A percentile compares a stretch with the other conserved stretches of the same genome.
These are phyloP conservation scores for Paraconiothyrium sp. DNA, from an alignment of 2,329 filamentous ascomycete genomes.

Conservation along the genomic window DNA sequence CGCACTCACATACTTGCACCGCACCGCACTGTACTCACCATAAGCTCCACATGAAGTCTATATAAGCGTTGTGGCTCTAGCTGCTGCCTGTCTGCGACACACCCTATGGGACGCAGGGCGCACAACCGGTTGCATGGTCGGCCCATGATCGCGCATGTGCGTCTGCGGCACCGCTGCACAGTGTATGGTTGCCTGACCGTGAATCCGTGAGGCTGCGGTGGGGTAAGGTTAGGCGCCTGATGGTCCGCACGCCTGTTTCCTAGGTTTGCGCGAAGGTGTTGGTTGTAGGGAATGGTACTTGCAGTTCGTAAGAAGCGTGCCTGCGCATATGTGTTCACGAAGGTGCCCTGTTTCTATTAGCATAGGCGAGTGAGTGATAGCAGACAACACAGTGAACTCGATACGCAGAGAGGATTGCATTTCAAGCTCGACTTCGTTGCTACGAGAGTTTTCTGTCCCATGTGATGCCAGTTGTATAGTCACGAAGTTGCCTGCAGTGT, in stretches of 20 bases:
- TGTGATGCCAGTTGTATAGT: no score
- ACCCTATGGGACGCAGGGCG: background rate
- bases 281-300: no score
- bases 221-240: constrained; percentile 2
- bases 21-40: background rate
- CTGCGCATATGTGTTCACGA: no score
- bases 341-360: no score
- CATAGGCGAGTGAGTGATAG: no score
- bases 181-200: background rate
- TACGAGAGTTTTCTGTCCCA: no score
- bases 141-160: background rate
- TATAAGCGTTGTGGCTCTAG: constrained; percentile 4
- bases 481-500: no score
- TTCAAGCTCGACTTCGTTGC: no score
- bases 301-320: no score
- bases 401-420: no score
- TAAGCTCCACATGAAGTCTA: background rate
- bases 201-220: background rate
- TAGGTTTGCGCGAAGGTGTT: background rate
- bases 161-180: constrained; percentile 1
- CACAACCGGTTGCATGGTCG: background rate
- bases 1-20: no score
- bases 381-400: no score
- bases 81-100: background rate
- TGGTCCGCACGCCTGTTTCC: background rate